Base-by-base conservation (phyloP, 2,329 filamentous ascomycete species). In the Aspergillus carbonarius region DNA sequence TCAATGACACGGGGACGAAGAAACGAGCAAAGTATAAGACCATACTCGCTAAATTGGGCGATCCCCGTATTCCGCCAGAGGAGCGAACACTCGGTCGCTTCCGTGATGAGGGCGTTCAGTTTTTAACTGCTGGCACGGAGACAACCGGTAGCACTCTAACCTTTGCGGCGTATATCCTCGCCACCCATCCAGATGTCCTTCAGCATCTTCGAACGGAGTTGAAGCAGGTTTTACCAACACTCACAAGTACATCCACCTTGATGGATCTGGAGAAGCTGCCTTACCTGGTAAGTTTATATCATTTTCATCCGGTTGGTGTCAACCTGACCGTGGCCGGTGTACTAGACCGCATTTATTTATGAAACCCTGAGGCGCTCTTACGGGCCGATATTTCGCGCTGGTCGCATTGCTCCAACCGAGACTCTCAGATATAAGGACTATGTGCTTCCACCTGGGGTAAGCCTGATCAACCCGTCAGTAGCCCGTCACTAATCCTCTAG, bases 101-200 rank as follows among this genome's bases (percentile, higher is more conserved):
- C 20, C 50, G 44, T 40, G 48, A 78, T 3, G 79, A 81, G 47
- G 76, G 71, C 0, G 72, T 72, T 25, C 62, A 68, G 3, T 60
- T 80, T n/a, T 51, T 78, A 0, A 60, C 68, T 3, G 78, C 74
- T 2, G 78, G 77, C 0, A 75, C 73, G 0, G 77, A 80, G 59
- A 80, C 73, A 2, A 74, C 71, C 4, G 68, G 66, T 4, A 58
- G 65, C 6, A 58, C 70, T 1, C 56, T 78, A 34, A 64, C 68
- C 1, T 46, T 70, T 13, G 64, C 62, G 2, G 57, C 62, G 23
- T 76, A 65, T 48, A 56, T 73, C 37, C 57, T 75, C 0, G 46
- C 70, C 17, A 59, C 20, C 12, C 62, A 69, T 9, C 13, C 53
- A 0, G 30, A 34, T 7, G 51, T 70, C 6, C 8, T 51, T 30